Evolutionary conservation across 2,329 filamentous ascomycete species (phyloP).

Genomic region (Magnaporthiopsis incrustans): DNA sequence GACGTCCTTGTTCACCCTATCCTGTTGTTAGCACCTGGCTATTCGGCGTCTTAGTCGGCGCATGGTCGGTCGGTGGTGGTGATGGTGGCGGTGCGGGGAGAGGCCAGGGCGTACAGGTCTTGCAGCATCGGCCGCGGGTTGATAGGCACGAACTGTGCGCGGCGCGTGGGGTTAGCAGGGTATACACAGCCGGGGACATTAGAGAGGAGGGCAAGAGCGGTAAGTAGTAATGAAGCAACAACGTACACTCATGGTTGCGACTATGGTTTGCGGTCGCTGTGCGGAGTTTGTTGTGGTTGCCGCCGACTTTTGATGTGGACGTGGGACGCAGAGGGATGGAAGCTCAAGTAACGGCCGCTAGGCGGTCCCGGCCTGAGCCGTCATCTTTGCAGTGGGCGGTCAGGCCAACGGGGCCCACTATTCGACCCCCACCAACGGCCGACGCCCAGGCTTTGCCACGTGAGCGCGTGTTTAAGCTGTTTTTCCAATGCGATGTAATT

Average conservation of each 20-base stretch:
- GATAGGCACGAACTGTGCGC: constrained; percentile 64
- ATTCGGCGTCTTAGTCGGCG: no score
- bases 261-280: not conserved
- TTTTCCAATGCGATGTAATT: not conserved
- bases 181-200: no score
- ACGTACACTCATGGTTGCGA: not conserved
- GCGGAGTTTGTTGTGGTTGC: not conserved
- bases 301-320: not conserved
- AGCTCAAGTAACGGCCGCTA: not conserved
- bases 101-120: constrained; percentile 56
- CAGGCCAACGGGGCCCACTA: not conserved
- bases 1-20: constrained; percentile 80
- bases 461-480: not conserved
- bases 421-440: not conserved
- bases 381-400: not conserved
- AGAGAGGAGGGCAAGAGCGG: not conserved
- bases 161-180: not conserved
- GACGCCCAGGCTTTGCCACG: not conserved
- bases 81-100: not conserved
- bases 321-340: not conserved
- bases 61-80: not conserved
- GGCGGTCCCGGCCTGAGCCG: not conserved
- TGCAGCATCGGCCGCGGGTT: constrained; percentile 97
- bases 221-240: no score
- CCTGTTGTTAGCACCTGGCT: constrained; percentile 3